Percentiles rank a stretch among this genome's conserved stretches.
These are phyloP conservation scores for Penicillium pulvis DNA, from an alignment of 495 filamentous ascomycete genomes.

Conservation along the genomic window DNA sequence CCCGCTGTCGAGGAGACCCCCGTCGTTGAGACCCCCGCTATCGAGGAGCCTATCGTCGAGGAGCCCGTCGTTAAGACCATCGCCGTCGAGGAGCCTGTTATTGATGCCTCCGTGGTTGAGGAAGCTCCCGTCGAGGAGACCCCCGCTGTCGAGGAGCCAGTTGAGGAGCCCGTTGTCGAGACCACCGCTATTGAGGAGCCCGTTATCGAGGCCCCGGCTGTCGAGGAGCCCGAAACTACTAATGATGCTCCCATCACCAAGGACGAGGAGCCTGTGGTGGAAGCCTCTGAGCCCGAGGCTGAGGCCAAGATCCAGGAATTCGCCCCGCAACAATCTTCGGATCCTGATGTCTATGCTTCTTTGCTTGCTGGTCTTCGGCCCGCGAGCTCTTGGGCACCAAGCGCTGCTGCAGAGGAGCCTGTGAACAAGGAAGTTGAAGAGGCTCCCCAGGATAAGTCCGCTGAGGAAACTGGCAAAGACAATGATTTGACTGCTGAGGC, in stretches of 20 bases:
- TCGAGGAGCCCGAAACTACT: conserved; percentile 10
- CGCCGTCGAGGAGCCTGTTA: conserved; percentile 5
- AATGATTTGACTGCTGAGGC: conserved; percentile 25
- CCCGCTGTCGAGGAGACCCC: no score
- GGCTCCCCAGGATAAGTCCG: conserved; percentile 1
- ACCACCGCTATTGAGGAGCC: not conserved
- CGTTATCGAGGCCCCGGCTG: conserved; percentile 9
- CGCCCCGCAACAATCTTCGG: not conserved
- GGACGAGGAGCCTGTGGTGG: not conserved
- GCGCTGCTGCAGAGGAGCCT: conserved; percentile 5
- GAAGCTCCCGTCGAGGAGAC: conserved; percentile 11
- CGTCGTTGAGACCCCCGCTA: conserved; percentile 1
- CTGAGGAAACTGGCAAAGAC: conserved; percentile 24
- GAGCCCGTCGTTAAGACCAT: conserved; percentile 11
- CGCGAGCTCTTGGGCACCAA: not conserved
- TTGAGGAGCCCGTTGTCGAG: conserved; percentile 1
- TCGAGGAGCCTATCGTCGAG: not conserved
- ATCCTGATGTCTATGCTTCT: conserved; percentile 14
- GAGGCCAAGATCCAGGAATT: not conserved
- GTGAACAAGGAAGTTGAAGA: conserved; percentile 15
- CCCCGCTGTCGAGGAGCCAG: conserved; percentile 11
- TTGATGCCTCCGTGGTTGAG: conserved; percentile 13
- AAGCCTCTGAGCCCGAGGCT: conserved; percentile 11
- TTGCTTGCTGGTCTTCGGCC: conserved; percentile 11
- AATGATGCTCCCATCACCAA: conserved; percentile 6